Evolutionary conservation across 2,329 filamentous ascomycete genomes (phyloP).

Genomic region (Exophiala lecanii-corni): DNA sequence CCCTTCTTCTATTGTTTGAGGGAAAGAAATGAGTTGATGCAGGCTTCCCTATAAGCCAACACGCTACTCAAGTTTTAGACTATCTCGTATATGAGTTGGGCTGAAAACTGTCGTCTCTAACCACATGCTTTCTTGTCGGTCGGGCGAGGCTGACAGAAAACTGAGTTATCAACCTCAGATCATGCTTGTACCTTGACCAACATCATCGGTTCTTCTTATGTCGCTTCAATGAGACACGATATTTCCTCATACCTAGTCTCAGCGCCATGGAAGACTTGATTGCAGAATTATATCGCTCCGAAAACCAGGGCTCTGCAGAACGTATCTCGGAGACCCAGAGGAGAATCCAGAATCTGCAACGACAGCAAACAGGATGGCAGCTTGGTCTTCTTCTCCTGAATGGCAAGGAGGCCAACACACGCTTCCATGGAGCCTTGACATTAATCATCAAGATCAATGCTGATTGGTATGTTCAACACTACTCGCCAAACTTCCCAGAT

Average conservation of each 20-base stretch:
- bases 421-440: slow-evolving; percentile 89
- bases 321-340: slow-evolving; percentile 56
- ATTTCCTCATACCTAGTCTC: neutral
- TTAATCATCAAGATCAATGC: slow-evolving; percentile 92
- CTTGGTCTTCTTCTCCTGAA: slow-evolving; percentile 72
- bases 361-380: slow-evolving; percentile 76
- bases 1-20: too few relatives aligned
- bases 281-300: slow-evolving; percentile 20
- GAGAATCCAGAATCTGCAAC: slow-evolving; percentile 72
- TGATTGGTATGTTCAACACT: slow-evolving; percentile 58
- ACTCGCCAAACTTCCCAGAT: slow-evolving; percentile 3
- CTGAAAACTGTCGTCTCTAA: too few relatives aligned
- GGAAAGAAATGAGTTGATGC: too few relatives aligned
- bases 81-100: too few relatives aligned
- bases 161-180: neutral
- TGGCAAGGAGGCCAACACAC: slow-evolving; percentile 66
- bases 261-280: slow-evolving; percentile 24
- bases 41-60: too few relatives aligned
- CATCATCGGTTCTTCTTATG: neutral
- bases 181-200: neutral
- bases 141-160: too few relatives aligned
- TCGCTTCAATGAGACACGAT: neutral
- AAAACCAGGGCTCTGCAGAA: slow-evolving; percentile 22
- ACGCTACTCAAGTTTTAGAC: too few relatives aligned
- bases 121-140: too few relatives aligned